Conservation (phyloP, 352 stramenopile species). For the Pythium grandisporangium region DNA sequence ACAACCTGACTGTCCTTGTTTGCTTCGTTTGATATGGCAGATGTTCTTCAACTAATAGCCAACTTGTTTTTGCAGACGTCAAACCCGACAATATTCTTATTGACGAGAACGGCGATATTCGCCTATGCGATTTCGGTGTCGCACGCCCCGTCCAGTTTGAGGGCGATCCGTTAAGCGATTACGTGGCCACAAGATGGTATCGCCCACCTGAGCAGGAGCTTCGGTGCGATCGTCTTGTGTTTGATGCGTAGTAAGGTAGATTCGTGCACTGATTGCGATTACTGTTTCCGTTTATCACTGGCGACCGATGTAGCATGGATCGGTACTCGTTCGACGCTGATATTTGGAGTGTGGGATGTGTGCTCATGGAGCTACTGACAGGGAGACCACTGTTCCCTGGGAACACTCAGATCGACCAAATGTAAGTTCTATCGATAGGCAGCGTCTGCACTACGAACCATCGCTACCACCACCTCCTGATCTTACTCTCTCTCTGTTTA, state of each 20-base stretch:
- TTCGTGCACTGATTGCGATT: too few relatives aligned
- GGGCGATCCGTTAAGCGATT: constrained; percentile 68
- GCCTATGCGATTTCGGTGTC: constrained; percentile 77
- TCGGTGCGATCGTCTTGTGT: constrained; percentile 15
- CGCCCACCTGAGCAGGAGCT: constrained; percentile 74
- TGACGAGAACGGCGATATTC: constrained; percentile 58
- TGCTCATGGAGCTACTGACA: constrained; percentile 66
- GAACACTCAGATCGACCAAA: constrained; percentile 71
- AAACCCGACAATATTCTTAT: constrained; percentile 82
- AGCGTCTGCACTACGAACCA: too few relatives aligned
- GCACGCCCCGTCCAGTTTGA: constrained; percentile 70
- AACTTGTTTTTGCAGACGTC: constrained; percentile 28
- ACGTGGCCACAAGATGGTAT: constrained; percentile 79
- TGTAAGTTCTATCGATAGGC: too few relatives aligned
- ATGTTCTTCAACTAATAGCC: neutral
- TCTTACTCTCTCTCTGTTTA: too few relatives aligned
- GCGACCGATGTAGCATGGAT: constrained; percentile 27
- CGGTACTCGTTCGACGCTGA: constrained; percentile 78
- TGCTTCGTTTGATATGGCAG: neutral
- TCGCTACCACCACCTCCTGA: too few relatives aligned
- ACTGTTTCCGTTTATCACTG: too few relatives aligned
- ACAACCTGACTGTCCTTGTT: too few relatives aligned
- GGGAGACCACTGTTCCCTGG: constrained; percentile 69
- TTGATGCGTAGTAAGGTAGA: neutral
- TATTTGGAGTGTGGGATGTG: constrained; percentile 74